A percentile compares a stretch with the other conserved stretches of the same genome.
Conservation (phyloP, 2,329 filamentous ascomycete species). For the Alternaria longipes region DNA sequence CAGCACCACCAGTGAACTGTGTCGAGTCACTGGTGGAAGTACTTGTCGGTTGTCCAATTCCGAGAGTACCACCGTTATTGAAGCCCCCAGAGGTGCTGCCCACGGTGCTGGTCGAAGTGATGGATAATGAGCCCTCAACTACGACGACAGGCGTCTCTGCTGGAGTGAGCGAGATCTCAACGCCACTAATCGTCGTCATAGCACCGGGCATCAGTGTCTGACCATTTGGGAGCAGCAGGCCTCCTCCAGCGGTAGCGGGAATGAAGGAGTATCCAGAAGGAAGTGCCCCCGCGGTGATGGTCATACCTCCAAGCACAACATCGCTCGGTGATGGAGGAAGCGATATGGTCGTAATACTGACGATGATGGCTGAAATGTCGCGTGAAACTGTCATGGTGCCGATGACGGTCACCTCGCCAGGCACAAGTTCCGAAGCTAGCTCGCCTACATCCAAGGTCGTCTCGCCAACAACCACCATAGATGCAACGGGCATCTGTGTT, state of each 20-base stretch:
- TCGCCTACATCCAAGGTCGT: background rate
- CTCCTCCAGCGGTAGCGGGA: background rate
- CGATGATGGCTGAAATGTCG: background rate
- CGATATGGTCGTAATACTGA: background rate
- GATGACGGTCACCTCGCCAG: background rate
- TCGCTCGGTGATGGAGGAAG: background rate
- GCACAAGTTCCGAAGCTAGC: background rate
- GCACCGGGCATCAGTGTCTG: constrained; percentile 4
- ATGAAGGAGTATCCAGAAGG: background rate
- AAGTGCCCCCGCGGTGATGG: background rate
- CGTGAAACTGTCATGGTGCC: background rate
- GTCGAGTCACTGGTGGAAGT: background rate
- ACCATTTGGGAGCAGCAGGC: background rate
- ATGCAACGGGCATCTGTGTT: background rate
- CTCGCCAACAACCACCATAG: background rate
- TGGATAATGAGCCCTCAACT: background rate
- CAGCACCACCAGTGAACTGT: background rate
- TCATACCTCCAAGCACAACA: background rate
- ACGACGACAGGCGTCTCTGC: constrained; percentile 1
- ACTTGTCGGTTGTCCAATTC: background rate
- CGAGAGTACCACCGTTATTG: background rate
- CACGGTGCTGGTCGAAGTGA: background rate
- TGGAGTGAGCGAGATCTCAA: background rate
- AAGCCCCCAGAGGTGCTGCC: no score
- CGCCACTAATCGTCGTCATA: background rate